Evolutionary conservation across 495 filamentous ascomycete species (phyloP).

Genomic region (Sporormia fimetaria): DNA sequence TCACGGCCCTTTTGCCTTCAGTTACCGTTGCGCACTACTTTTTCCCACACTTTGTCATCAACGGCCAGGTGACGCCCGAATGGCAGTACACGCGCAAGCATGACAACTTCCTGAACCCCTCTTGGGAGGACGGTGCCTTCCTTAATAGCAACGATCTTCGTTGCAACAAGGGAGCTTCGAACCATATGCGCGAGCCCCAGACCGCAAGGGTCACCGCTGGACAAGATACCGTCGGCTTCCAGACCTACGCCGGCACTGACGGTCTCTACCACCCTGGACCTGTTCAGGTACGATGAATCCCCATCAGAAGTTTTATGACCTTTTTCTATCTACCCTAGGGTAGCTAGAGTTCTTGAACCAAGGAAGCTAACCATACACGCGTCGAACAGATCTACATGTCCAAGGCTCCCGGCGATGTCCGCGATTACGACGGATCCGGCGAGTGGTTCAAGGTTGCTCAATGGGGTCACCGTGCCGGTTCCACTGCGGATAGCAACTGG

Average conservation of each 20-base stretch:
- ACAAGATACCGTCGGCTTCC: slow-evolving; percentile 8
- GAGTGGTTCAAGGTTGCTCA: slow-evolving; percentile 14
- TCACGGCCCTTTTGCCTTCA: not conserved
- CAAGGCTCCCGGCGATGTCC: slow-evolving; percentile 10
- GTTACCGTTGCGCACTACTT: not conserved
- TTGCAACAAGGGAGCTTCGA: slow-evolving; percentile 10
- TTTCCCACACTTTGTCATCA: not conserved
- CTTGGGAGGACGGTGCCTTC: not conserved
- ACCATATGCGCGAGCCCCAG: not conserved
- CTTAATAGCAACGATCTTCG: slow-evolving; percentile 2
- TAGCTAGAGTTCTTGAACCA: not conserved
- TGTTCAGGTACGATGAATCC: no score
- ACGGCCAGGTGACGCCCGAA: not conserved
- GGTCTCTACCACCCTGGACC: slow-evolving; percentile 9
- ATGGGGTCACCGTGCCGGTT: not conserved
- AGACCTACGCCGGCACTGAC: not conserved
- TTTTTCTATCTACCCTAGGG: no score
- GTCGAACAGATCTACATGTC: slow-evolving; percentile 7
- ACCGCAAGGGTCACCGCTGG: slow-evolving; percentile 1
- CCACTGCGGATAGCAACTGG: slow-evolving; percentile 1
- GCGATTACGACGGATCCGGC: slow-evolving; percentile 8
- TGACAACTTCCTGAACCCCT: not conserved
- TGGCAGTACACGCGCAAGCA: not conserved
- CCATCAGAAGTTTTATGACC: no score
- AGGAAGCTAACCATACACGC: not conserved